Evolutionary conservation across 805 yeast species (phyloP).

Genomic region (Yueomyces sinensis): DNA sequence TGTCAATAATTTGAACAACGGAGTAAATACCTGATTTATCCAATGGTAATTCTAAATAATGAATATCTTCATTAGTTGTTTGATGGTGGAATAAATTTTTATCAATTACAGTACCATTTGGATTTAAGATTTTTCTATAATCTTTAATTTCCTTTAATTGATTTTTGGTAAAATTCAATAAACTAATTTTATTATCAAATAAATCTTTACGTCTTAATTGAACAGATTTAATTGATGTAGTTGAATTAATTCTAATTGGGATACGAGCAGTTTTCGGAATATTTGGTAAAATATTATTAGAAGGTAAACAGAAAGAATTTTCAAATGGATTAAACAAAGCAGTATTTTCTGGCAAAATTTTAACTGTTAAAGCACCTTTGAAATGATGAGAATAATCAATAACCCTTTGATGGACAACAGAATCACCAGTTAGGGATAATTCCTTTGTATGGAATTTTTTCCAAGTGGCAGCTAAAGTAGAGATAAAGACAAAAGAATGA

Average conservation of each 20-base stretch:
- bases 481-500: slow-evolving; percentile 33
- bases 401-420: slow-evolving; percentile 21
- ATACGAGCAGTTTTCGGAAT: slow-evolving; percentile 15
- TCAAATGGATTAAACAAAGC: slow-evolving; percentile 70
- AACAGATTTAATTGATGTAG: slow-evolving; percentile 54
- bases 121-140: slow-evolving; percentile 8
- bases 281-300: slow-evolving; percentile 9
- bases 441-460: slow-evolving; percentile 31
- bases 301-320: slow-evolving; percentile 48
- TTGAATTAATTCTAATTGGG: slow-evolving; percentile 73
- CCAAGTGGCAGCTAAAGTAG: slow-evolving; percentile 31
- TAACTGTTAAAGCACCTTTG: slow-evolving; percentile 75
- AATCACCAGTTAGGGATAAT: slow-evolving; percentile 38
- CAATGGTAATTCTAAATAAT: slow-evolving; percentile 54
- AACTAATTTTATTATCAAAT: slow-evolving; percentile 32
- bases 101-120: slow-evolving; percentile 8
- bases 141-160: slow-evolving; percentile 34
- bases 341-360: slow-evolving; percentile 83
- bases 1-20: slow-evolving; percentile 54
- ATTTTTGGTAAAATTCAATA: slow-evolving; percentile 41
- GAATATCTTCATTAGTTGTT: slow-evolving; percentile 22
- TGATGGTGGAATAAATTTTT: slow-evolving; percentile 7
- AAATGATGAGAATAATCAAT: slow-evolving; percentile 38
- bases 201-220: slow-evolving; percentile 52
- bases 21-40: slow-evolving; percentile 65